Evolutionary conservation across 83 land plant genomes (phyloP).

Genomic region (Diphasiastrum complanatum): DNA sequence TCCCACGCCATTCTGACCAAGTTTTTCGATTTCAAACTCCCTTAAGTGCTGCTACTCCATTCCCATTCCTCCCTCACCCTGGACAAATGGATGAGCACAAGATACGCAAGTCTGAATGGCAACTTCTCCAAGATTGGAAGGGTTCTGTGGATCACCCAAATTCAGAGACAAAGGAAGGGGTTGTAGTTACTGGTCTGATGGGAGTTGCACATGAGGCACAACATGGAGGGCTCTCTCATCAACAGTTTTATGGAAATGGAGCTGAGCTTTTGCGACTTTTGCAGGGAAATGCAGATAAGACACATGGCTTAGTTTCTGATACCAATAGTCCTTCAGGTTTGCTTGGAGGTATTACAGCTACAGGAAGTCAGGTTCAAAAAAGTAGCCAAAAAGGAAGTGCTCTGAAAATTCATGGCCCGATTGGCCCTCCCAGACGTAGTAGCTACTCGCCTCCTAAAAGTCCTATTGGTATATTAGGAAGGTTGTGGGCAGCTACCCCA

Average conservation of each 20-base stretch:
- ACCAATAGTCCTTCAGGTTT: not conserved
- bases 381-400: slow-evolving; percentile 1
- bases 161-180: too few relatives aligned
- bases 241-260: slow-evolving; percentile 28
- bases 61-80: too few relatives aligned
- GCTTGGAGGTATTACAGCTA: not conserved
- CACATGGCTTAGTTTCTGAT: not conserved
- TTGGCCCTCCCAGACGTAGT: slow-evolving; percentile 28
- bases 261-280: slow-evolving; percentile 29
- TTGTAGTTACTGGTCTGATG: too few relatives aligned
- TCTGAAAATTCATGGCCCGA: slow-evolving; percentile 23
- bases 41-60: too few relatives aligned
- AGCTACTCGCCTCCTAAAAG: slow-evolving; percentile 7
- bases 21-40: too few relatives aligned
- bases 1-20: too few relatives aligned
- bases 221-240: too few relatives aligned
- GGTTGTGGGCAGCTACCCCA: slow-evolving; percentile 22
- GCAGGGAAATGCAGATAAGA: not conserved
- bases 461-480: slow-evolving; percentile 21
- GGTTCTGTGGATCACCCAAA: too few relatives aligned
- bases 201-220: too few relatives aligned
- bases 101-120: too few relatives aligned
- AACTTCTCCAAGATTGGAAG: too few relatives aligned
- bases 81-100: too few relatives aligned
- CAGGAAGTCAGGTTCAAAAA: slow-evolving; percentile 6